Percentiles rank a stretch among this genome's conserved stretches.
These are phyloP conservation scores for Cucurbita argyrosperma DNA, from an alignment of 306 rosid species.

Conservation along the genomic window DNA sequence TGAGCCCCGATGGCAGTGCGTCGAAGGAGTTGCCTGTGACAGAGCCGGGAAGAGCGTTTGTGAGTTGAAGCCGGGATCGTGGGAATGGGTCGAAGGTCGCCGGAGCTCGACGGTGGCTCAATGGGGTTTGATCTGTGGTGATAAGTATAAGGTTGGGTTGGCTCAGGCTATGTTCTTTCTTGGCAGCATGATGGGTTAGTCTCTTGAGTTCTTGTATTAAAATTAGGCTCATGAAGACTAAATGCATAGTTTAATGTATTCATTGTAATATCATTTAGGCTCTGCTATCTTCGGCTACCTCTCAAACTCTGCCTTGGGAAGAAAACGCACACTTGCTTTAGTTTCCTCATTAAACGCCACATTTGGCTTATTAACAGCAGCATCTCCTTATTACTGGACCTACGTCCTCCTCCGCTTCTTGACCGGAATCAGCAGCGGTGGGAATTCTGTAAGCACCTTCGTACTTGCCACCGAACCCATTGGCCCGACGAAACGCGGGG, in stretches of 20 bases:
- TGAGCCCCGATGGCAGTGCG: constrained; percentile 48
- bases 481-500: constrained; percentile 52
- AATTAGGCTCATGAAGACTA: not conserved
- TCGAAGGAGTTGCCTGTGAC: constrained; percentile 20
- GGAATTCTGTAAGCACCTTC: constrained; percentile 59
- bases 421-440: constrained; percentile 67
- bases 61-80: constrained; percentile 28
- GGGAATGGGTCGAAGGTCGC: constrained; percentile 57
- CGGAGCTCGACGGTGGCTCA: constrained; percentile 34
- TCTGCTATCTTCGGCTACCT: constrained; percentile 81
- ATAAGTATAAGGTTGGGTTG: constrained; percentile 59
- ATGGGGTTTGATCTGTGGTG: constrained; percentile 63
- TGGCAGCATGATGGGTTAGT: constrained; percentile 87
- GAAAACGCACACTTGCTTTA: constrained; percentile 56
- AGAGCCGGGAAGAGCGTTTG: constrained; percentile 18
- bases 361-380: constrained; percentile 60
- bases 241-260: not conserved
- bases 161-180: constrained; percentile 75
- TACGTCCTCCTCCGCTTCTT: constrained; percentile 66
- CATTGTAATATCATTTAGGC: constrained; percentile 23
- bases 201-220: not conserved
- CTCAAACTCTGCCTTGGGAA: constrained; percentile 59
- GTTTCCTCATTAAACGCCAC: constrained; percentile 49
- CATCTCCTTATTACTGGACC: constrained; percentile 38
- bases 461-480: constrained; percentile 65